Evolutionary conservation across 148 eudicot species (phyloP).

Genomic region (Cornus suecica): DNA sequence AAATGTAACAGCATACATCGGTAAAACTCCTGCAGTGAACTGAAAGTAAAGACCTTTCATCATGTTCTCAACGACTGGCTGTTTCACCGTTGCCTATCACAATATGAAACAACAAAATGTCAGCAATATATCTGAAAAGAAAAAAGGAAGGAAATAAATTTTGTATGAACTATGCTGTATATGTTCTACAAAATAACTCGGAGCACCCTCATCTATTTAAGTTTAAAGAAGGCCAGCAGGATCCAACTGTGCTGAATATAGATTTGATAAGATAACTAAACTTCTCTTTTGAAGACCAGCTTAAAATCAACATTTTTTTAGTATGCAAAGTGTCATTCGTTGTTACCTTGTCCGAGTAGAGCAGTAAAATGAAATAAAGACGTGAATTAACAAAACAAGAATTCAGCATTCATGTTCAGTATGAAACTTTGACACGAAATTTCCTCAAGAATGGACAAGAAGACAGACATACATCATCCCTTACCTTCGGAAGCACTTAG

Average conservation of each 20-base stretch:
- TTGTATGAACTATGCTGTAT: not conserved
- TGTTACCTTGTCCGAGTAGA: too few species aligned
- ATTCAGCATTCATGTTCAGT: too few species aligned
- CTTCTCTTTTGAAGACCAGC: too few species aligned
- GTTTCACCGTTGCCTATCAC: constrained; percentile 79
- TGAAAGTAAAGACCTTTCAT: constrained; percentile 93
- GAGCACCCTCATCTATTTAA: not conserved
- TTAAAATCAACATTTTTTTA: too few species aligned
- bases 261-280: too few species aligned
- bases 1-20: constrained; percentile 73
- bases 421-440: not conserved
- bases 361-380: not conserved
- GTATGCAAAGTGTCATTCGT: too few species aligned
- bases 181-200: not conserved
- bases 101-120: not conserved
- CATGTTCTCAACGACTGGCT: constrained; percentile 94
- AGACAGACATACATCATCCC: not conserved
- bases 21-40: constrained; percentile 74
- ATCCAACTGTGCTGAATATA: too few species aligned
- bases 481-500: not conserved
- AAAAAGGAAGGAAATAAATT: not conserved
- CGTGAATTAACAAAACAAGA: not conserved
- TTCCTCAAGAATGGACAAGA: not conserved
- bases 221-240: too few species aligned
- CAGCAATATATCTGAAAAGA: not conserved